Conservation (phyloP, 2,329 filamentous ascomycete genomes). For the Diplodia seriata region DNA sequence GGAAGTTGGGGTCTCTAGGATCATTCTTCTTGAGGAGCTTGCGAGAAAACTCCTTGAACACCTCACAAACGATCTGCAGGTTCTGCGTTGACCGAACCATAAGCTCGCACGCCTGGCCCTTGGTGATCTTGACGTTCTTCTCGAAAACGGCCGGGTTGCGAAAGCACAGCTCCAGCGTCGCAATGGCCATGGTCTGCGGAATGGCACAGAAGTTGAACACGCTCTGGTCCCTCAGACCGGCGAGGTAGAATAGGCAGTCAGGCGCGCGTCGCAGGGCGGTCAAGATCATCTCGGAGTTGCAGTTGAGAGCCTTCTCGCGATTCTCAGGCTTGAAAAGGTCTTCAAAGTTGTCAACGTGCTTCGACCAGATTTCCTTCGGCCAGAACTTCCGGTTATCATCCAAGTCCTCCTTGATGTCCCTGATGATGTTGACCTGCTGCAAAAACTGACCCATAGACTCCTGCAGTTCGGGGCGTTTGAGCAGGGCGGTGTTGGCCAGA, state of each 20-base stretch:
- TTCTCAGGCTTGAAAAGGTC: conserved; percentile 87
- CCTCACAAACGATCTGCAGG: conserved; percentile 77
- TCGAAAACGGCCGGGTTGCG: conserved; percentile 86
- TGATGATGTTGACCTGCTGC: conserved; percentile 98
- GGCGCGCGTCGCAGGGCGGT: conserved; percentile 86
- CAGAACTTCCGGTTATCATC: conserved; percentile 90
- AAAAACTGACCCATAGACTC: conserved; percentile 98
- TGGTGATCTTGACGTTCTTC: conserved; percentile 93
- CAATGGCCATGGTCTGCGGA: conserved; percentile 96
- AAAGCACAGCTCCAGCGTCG: conserved; percentile 90
- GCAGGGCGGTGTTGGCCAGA: conserved; percentile 83
- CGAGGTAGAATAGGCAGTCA: conserved; percentile 97
- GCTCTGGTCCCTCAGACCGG: conserved; percentile 91
- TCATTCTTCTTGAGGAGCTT: conserved; percentile 94
- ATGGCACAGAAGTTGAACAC: conserved; percentile 99
- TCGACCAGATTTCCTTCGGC: conserved; percentile 96
- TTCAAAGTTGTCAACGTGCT: conserved; percentile 87
- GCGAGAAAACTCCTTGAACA: conserved; percentile 79
- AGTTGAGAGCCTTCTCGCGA: conserved; percentile 77
- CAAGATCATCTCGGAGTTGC: conserved; percentile 92
- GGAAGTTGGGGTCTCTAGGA: conserved; percentile 87
- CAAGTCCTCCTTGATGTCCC: conserved; percentile 89
- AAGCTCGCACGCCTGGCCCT: conserved; percentile 87
- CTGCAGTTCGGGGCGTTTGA: conserved; percentile 79
- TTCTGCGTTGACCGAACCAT: conserved; percentile 96